A percentile compares a stretch with the other conserved stretches of the same genome.
Conservation (phyloP, 169 alveolate genomes). For the Plasmodium inui region DNA sequence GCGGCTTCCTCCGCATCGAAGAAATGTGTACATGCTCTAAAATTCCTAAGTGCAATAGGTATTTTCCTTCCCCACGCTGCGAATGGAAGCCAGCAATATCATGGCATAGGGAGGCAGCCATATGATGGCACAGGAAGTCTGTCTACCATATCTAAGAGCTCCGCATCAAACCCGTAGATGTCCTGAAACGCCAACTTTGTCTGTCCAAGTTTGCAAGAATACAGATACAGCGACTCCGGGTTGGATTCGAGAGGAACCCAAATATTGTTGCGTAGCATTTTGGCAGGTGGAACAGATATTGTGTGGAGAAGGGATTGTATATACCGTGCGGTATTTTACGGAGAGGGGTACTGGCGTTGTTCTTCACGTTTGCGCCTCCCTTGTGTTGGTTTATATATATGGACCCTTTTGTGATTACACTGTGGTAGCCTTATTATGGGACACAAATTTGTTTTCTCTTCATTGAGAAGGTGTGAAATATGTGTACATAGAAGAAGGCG, state of each 20-base stretch:
- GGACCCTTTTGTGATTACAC: neutral
- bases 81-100: too few relatives aligned
- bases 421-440: neutral
- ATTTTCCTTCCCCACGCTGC: neutral
- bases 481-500: neutral
- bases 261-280: conserved; percentile 13
- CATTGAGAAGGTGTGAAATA: neutral
- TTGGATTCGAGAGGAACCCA: conserved; percentile 68
- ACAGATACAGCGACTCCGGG: conserved; percentile 56
- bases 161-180: conserved; percentile 46
- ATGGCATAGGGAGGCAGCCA: neutral
- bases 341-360: neutral
- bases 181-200: conserved; percentile 37
- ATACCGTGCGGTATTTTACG: neutral
- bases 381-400: neutral
- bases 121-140: neutral
- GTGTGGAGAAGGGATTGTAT: too few relatives aligned
- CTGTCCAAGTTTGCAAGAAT: conserved; percentile 67
- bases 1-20: neutral
- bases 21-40: neutral
- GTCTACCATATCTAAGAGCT: conserved; percentile 51
- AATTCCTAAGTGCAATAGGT: neutral
- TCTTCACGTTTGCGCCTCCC: neutral
- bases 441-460: neutral
- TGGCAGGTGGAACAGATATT: neutral